Base-by-base conservation (phyloP, 495 filamentous ascomycete genomes). In the Achaetomiella virescens region DNA sequence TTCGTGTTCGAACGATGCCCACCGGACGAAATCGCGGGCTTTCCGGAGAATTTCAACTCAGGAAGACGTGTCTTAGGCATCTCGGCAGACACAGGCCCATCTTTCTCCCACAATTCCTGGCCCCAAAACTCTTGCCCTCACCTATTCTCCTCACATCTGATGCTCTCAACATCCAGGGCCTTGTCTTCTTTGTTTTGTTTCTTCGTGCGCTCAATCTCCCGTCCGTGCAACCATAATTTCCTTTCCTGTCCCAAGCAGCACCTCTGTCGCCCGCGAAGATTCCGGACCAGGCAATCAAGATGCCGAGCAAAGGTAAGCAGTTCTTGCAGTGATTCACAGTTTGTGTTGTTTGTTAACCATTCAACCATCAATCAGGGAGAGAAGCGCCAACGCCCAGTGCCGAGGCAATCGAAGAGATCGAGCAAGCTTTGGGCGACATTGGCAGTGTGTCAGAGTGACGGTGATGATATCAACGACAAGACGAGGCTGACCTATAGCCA, bases 371-470 rank as follows among this genome's bases (percentile, higher is more conserved):
- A 12, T 6, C 36, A 38, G 36, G 2, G 27, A 3, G 1, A 10
- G 6, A 35, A 3, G 3, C 3, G 14, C 3, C 36, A 3, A 11
- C 3, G 9, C 29, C 15, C n/a, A 12, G 7, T 10, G 2, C 20
- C 35, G 21, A 49, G 15, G 43, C 29, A n/a, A 59, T 62, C 18
- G n/a, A 44, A 10, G 50, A 62, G 37, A 59, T 59, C 15, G 60
- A 59, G 52, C 42, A 33, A 17, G 21, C 21, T 2, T 29, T 62
- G 2, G 60, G 60, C 2, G 60, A 62, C 24, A 42, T 62, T 35
- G 45, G 47, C 12, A 41, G 60, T 62, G 33, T 46, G 60, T 59
- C n/a, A 48, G 14, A 4, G 15, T 6, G 31, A 9, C n/a, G 15
- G 12, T 9, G 31, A 8, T 7, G 8, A 1, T 6, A 24, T 15